Evolutionary conservation across 139 green algal species (phyloP), one percentile per base, ranked within the genome.

Genomic region (Parachlorella kessleri): DNA sequence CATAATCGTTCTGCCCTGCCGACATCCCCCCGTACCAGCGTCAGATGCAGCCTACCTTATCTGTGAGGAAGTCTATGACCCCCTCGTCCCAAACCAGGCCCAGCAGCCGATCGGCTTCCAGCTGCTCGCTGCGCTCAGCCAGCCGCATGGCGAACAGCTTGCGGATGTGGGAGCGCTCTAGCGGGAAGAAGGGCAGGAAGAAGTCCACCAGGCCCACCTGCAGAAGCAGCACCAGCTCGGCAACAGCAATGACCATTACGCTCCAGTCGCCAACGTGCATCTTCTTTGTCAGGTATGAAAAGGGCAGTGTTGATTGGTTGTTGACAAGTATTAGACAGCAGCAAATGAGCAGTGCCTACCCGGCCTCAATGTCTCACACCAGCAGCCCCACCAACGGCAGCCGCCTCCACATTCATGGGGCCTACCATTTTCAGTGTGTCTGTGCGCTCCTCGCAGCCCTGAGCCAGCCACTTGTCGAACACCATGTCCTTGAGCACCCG

Each of bases 111-210:
- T 28, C 26, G 32, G 24, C 53, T 14, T 55, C 7, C 78, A 88
- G 65, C 55, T 77, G n/a, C n/a, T 41, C 38, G 63, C 54, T 35
- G 6, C 71, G 53, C 48, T 88, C 71, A 2, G 10, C 14, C 42
- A 96, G 72, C 28, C 55, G 65, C 75, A 85, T 79, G 21, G 54
- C 65, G 72, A 94, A 83, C 66, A 96, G 75, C 28, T 84, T 39
- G 33, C 41, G 32, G 6, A 95, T 66, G 73, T 94, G 83, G 36
- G 36, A 37, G 1, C 66, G 66, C 78, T 93, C 78, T 82, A 97
- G 81, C 18, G 93, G 91, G 41, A 96, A 87, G 81, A 92, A 97
- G 23, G 93, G 92, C 71, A 97, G 72, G 77, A 92, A 96, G 35
- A 92, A 86, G 64, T 94, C 88, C n/a, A 97, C 77, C n/a, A 91